Evolutionary conservation across 345 rosid species (phyloP).

Genomic region (Populus ilicifolia): DNA sequence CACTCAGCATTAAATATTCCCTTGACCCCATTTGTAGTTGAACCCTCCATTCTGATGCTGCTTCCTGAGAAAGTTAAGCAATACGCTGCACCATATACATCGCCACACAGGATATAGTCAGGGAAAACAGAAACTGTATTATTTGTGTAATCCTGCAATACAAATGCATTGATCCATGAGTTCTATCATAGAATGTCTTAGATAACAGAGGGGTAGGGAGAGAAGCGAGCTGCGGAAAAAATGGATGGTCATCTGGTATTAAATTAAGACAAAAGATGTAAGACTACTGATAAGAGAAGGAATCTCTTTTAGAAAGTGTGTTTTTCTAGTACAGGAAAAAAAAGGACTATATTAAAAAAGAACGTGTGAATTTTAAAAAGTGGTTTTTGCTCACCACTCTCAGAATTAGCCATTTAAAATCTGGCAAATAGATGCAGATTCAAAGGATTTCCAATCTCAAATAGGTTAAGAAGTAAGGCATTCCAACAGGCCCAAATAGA

Average conservation of each 20-base stretch:
- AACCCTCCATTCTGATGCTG: constrained; percentile 45
- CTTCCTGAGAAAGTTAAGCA: constrained; percentile 43
- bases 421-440: background rate
- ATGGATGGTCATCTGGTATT: background rate
- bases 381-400: background rate
- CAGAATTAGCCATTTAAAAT: background rate
- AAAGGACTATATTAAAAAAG: background rate
- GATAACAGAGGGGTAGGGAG: background rate
- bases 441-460: background rate
- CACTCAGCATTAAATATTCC: constrained; percentile 41
- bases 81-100: constrained; percentile 41
- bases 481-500: background rate
- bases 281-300: background rate
- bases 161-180: background rate
- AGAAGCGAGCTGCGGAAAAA: background rate
- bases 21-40: constrained; percentile 32
- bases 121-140: constrained; percentile 42
- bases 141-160: constrained; percentile 44
- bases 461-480: background rate
- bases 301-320: too few species aligned
- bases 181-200: background rate
- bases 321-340: too few species aligned
- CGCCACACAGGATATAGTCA: constrained; percentile 44
- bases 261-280: background rate
- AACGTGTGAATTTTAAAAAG: background rate